These are phyloP conservation scores for Lactarius quietus DNA, from an alignment of 768 basidiomycete genomes.

Conservation along the genomic window DNA sequence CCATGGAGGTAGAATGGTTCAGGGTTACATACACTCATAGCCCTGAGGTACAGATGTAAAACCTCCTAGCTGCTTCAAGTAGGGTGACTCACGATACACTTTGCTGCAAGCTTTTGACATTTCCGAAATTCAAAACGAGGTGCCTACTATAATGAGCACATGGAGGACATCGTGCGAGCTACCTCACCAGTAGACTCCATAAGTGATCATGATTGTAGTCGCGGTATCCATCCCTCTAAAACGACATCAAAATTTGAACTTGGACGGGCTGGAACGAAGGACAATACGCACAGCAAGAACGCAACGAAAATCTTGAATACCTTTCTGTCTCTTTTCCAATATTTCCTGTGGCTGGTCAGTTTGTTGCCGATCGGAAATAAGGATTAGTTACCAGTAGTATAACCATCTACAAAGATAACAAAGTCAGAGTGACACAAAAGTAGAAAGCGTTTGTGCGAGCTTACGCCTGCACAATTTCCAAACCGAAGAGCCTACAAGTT, in stretches of 20 bases:
- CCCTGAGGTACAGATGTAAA: neutral
- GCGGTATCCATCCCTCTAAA: slow-evolving; percentile 42
- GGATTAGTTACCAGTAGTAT: neutral
- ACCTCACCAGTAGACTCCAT: slow-evolving; percentile 45
- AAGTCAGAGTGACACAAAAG: too few relatives aligned
- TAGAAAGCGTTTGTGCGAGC: neutral
- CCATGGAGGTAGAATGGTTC: too few relatives aligned
- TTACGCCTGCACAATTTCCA: slow-evolving; percentile 5
- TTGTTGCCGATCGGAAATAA: neutral
- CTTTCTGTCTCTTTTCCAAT: neutral
- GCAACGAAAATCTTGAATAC: slow-evolving; percentile 1
- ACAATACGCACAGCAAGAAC: neutral
- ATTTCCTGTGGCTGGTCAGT: neutral
- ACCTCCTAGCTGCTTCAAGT: neutral
- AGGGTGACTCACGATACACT: slow-evolving; percentile 40
- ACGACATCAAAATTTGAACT: too few relatives aligned
- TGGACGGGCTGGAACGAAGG: too few relatives aligned
- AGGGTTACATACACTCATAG: neutral
- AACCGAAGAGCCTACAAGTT: neutral
- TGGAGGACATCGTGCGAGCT: too few relatives aligned
- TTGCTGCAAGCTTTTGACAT: slow-evolving; percentile 35
- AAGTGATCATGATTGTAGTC: slow-evolving; percentile 43
- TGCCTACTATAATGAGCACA: too few relatives aligned
- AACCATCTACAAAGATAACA: slow-evolving; percentile 4
- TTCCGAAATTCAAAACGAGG: slow-evolving; percentile 18